These are phyloP conservation scores for Xylaria cubensis DNA, from an alignment of 495 filamentous ascomycete genomes.

Conservation along the genomic window DNA sequence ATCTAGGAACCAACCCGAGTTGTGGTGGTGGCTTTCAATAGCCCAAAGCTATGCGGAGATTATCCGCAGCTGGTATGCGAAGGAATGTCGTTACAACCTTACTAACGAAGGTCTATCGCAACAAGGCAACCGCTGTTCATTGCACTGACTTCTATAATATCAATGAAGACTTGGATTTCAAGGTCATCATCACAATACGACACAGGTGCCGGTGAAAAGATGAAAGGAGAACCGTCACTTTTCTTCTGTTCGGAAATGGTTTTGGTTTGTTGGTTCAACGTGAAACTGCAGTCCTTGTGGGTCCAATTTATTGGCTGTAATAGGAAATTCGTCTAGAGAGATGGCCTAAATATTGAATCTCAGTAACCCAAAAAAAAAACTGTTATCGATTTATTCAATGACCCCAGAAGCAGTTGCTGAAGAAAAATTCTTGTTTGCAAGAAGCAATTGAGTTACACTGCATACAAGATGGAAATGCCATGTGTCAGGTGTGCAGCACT, in stretches of 20 bases:
- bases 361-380: not conserved
- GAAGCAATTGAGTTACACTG: not conserved
- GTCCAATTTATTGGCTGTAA: not conserved
- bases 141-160: not conserved
- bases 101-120: not conserved
- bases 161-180: not conserved
- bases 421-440: not conserved
- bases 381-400: not conserved
- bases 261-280: not conserved
- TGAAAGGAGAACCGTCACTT: not conserved
- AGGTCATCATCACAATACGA: not conserved
- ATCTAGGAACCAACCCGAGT: not conserved
- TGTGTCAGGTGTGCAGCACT: not conserved
- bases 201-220: not conserved
- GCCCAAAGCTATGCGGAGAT: constrained; percentile 1
- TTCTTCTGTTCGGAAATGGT: not conserved
- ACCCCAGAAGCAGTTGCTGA: not conserved
- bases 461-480: not conserved
- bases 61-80: constrained; percentile 1
- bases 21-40: constrained; percentile 23
- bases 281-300: not conserved
- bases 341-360: not conserved
- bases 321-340: not conserved
- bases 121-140: not conserved
- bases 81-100: not conserved